Percentiles rank a stretch among this genome's conserved stretches.
These are phyloP conservation scores for Prunus dulcis DNA, from an alignment of 306 rosid species.

Conservation along the genomic window DNA sequence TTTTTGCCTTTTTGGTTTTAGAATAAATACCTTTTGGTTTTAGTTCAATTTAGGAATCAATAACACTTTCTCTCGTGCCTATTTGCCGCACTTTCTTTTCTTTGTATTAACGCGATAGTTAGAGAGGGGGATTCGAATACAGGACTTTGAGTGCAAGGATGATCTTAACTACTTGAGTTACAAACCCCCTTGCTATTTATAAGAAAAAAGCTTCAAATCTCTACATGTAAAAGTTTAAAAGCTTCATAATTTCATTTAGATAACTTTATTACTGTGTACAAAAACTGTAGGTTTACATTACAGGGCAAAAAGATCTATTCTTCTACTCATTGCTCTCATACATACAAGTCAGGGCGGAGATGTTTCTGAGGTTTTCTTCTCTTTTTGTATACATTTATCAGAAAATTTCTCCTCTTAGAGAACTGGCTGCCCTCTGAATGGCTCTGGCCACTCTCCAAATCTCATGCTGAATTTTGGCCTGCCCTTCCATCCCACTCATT, in stretches of 20 bases:
- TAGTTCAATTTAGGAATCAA: no score
- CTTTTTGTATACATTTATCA: constrained; percentile 12
- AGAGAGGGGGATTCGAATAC: no score
- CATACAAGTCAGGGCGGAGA: not conserved
- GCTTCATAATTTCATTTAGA: no score
- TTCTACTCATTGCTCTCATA: constrained; percentile 3
- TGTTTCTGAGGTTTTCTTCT: not conserved
- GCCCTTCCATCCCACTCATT: constrained; percentile 33
- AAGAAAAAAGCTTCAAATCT: no score
- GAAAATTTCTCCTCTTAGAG: constrained; percentile 63
- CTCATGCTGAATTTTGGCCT: constrained; percentile 62
- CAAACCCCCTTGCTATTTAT: no score
- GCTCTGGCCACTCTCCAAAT: constrained; percentile 91
- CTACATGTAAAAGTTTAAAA: no score
- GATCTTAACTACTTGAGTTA: no score
- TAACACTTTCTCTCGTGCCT: no score
- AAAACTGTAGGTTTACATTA: not conserved
- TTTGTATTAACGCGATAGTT: no score
- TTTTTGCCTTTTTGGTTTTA: not conserved
- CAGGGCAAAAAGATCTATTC: not conserved
- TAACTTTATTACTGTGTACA: not conserved
- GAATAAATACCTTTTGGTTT: no score
- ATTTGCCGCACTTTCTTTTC: no score
- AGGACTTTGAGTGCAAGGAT: no score
- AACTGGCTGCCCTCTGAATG: constrained; percentile 67